Conservation (phyloP, 495 filamentous ascomycete species). For the Acidomyces sp. region DNA sequence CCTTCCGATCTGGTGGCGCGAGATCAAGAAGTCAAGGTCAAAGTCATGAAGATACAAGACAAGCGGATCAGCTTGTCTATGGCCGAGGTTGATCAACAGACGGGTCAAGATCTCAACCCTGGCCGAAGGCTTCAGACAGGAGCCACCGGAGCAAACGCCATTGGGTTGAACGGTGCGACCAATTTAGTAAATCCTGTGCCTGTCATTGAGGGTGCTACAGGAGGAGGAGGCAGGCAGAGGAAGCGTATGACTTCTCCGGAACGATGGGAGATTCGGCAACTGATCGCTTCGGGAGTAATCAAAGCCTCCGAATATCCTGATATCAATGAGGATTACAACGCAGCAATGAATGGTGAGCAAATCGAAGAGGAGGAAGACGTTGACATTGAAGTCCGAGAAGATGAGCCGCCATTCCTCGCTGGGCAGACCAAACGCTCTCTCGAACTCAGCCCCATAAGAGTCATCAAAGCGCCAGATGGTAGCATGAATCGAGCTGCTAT, state of each 20-base stretch:
- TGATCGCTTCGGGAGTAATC: slow-evolving; percentile 86
- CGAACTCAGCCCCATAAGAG: slow-evolving; percentile 85
- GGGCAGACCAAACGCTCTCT: slow-evolving; percentile 94
- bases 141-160: slow-evolving; percentile 85
- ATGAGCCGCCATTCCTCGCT: slow-evolving; percentile 90
- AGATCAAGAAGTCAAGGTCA: slow-evolving; percentile 81
- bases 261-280: slow-evolving; percentile 90
- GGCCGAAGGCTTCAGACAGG: slow-evolving; percentile 47
- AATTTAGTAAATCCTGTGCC: slow-evolving; percentile 43
- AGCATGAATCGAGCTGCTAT: slow-evolving; percentile 91
- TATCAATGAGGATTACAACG: slow-evolving; percentile 85
- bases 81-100: slow-evolving; percentile 92
- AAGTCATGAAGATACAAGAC: slow-evolving; percentile 76
- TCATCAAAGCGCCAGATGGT: slow-evolving; percentile 94
- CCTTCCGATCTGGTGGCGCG: slow-evolving; percentile 73
- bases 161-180: slow-evolving; percentile 49
- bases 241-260: slow-evolving; percentile 95
- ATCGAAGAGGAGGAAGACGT: slow-evolving; percentile 95
- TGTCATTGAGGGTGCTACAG: slow-evolving; percentile 51
- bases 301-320: slow-evolving; percentile 89
- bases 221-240: slow-evolving; percentile 46
- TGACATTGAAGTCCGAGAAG: slow-evolving; percentile 91
- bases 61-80: slow-evolving; percentile 76
- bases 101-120: slow-evolving; percentile 71
- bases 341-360: slow-evolving; percentile 68